Evolutionary conservation across 2,329 filamentous ascomycete genomes (phyloP).

Genomic region (Canariomyces notabilis): DNA sequence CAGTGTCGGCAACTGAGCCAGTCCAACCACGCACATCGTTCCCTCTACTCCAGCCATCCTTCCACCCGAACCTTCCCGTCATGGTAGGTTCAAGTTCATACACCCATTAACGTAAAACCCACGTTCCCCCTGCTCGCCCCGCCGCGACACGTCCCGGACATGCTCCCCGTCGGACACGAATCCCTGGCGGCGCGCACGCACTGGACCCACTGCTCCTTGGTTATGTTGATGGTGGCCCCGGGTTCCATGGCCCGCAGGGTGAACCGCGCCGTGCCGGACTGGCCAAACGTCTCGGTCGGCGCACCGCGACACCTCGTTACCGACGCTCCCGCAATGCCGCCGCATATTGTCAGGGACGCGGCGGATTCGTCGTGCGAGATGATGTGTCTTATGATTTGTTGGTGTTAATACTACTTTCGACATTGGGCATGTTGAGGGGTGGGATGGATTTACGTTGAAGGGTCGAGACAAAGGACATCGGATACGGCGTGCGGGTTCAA

Average conservation of each 20-base stretch:
- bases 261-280: constrained; percentile 45
- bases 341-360: constrained; percentile 54
- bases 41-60: too few species aligned
- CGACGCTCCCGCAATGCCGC: constrained; percentile 43
- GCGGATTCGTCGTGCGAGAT: constrained; percentile 55
- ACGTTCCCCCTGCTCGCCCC: constrained; percentile 44
- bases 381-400: constrained; percentile 34
- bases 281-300: constrained; percentile 40
- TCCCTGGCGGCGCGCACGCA: constrained; percentile 50
- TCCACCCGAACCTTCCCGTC: too few species aligned
- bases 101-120: constrained; percentile 36
- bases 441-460: constrained; percentile 31
- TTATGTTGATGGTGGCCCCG: constrained; percentile 47
- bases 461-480: constrained; percentile 38
- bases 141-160: constrained; percentile 43
- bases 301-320: constrained; percentile 42
- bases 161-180: constrained; percentile 46
- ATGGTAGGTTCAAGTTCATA: constrained; percentile 11
- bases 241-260: constrained; percentile 36
- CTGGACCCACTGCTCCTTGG: constrained; percentile 48
- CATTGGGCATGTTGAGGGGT: constrained; percentile 6
- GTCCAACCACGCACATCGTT: too few species aligned
- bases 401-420: background rate
- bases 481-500: constrained; percentile 39
- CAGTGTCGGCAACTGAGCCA: too few species aligned